These are phyloP conservation scores for Lipomyces yamadae DNA, from an alignment of 805 yeast genomes.

Conservation along the genomic window DNA sequence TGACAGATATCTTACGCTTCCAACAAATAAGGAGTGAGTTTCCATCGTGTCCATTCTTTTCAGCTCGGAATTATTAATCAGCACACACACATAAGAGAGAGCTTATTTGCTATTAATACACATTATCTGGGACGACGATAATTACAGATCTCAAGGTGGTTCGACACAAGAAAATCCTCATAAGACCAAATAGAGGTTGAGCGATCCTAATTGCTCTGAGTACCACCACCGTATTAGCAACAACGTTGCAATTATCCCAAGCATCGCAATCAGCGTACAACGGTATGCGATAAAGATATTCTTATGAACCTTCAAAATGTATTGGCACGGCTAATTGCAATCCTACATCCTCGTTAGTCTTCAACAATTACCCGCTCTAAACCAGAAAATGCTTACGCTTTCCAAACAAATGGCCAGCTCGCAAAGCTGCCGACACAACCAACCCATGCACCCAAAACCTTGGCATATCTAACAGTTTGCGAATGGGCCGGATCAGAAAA, in stretches of 20 bases:
- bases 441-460: background rate
- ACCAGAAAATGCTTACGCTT: background rate
- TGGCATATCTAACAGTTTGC: background rate
- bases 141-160: too few relatives aligned
- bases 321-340: background rate
- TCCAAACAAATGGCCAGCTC: background rate
- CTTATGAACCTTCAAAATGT: background rate
- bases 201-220: background rate
- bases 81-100: too few relatives aligned
- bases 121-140: too few relatives aligned
- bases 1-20: too few relatives aligned
- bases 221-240: background rate
- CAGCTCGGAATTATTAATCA: too few relatives aligned
- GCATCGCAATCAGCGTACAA: background rate
- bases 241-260: background rate
- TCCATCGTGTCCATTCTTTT: too few relatives aligned
- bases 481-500: constrained; percentile 2
- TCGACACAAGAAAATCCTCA: too few relatives aligned
- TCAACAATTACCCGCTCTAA: background rate
- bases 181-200: too few relatives aligned
- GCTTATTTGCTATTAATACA: too few relatives aligned
- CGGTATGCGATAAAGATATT: background rate
- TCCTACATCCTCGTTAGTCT: background rate
- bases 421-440: background rate
- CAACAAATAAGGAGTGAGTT: too few relatives aligned